A percentile compares a stretch with the other conserved stretches of the same genome.
These are phyloP conservation scores for Euphrasia arctica DNA, from an alignment of 305 asterid genomes.

Conservation along the genomic window DNA sequence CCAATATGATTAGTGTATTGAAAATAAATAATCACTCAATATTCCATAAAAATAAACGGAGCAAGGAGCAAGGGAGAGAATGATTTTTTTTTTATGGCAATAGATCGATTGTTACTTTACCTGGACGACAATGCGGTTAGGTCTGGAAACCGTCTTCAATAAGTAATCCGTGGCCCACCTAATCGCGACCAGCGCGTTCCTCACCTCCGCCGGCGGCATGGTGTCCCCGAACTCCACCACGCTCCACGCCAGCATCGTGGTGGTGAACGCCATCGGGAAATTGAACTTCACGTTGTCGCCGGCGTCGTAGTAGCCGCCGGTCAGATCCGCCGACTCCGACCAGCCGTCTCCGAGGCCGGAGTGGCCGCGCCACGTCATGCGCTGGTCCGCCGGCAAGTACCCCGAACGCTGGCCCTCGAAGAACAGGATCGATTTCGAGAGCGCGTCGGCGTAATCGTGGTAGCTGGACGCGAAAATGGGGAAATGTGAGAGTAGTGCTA, in stretches of 20 bases:
- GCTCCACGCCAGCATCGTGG: constrained; percentile 95
- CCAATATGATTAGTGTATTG: too few relatives aligned
- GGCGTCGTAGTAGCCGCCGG: constrained; percentile 95
- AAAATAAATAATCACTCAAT: too few relatives aligned
- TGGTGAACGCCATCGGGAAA: constrained; percentile 95
- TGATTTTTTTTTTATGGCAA: neutral
- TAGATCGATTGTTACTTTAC: constrained; percentile 28
- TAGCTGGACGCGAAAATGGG: constrained; percentile 35
- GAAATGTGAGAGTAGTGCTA: constrained; percentile 20
- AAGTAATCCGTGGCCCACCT: constrained; percentile 87
- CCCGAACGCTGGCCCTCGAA: constrained; percentile 98
- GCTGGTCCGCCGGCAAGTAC: constrained; percentile 70
- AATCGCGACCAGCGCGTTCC: constrained; percentile 74
- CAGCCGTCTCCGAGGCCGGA: constrained; percentile 88
- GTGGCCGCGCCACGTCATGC: constrained; percentile 72
- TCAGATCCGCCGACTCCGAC: constrained; percentile 49
- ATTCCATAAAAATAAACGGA: too few relatives aligned
- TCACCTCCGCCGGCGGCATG: constrained; percentile 69
- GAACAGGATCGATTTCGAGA: constrained; percentile 71
- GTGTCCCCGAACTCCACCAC: constrained; percentile 67
- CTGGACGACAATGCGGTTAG: constrained; percentile 93
- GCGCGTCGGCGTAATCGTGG: constrained; percentile 75
- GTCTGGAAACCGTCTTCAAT: constrained; percentile 76
- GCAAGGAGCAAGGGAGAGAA: too few relatives aligned
- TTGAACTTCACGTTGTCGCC: constrained; percentile 89